Conservation (phyloP, 163 green algal genomes). For the Trebouxiophyceae sp. region DNA sequence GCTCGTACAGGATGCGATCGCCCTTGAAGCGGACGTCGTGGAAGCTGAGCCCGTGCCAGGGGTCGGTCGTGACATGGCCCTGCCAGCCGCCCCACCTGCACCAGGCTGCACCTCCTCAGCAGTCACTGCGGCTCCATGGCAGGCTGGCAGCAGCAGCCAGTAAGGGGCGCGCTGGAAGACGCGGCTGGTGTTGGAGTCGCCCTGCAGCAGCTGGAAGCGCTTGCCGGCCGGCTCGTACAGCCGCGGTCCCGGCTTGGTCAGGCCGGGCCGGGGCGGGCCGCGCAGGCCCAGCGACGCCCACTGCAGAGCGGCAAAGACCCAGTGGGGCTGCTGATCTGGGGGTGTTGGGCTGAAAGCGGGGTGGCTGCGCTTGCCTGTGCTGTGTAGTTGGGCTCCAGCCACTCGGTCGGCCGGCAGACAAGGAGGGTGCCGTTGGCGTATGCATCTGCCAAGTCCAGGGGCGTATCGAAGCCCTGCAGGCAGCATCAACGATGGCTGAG, state of each 20-base stretch:
- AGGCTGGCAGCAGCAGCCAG: background rate
- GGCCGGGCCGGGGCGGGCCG: background rate
- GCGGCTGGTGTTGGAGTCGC: background rate
- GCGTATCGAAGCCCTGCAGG: conserved; percentile 1
- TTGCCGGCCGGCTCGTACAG: conserved; percentile 10
- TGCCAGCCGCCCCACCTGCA: background rate
- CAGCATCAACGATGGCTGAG: background rate
- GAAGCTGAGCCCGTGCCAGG: background rate
- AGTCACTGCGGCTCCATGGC: background rate
- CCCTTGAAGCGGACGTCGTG: conserved; percentile 11
- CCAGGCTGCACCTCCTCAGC: background rate
- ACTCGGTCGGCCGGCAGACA: background rate
- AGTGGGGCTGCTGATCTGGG: background rate
- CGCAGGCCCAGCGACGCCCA: background rate
- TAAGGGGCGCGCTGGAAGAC: conserved; percentile 3
- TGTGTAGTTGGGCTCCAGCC: background rate
- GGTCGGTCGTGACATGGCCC: background rate
- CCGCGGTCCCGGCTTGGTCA: conserved; percentile 4
- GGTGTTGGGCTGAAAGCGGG: too few species aligned
- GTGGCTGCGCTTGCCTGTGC: background rate
- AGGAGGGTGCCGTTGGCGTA: background rate
- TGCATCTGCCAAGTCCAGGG: conserved; percentile 5
- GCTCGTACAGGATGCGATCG: conserved; percentile 21
- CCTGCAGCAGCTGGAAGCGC: conserved; percentile 7
- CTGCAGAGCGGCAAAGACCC: background rate